These are phyloP conservation scores for Litchi chinensis DNA, from an alignment of 345 rosid species.

Conservation along the genomic window DNA sequence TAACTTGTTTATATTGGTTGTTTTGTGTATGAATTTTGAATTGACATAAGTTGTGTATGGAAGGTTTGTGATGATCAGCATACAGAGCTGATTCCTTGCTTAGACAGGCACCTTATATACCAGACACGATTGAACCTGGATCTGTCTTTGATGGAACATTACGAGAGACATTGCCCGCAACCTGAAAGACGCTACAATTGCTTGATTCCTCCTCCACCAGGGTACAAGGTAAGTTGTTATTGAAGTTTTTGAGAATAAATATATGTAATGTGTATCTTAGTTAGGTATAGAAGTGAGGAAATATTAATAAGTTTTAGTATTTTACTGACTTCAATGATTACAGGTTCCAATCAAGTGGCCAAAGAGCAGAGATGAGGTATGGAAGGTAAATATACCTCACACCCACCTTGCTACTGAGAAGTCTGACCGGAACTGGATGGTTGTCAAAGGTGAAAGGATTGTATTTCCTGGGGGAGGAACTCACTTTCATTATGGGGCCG, in stretches of 20 bases:
- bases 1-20: not conserved
- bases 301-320: not conserved
- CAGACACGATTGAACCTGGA: slow-evolving; percentile 47
- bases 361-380: slow-evolving; percentile 43
- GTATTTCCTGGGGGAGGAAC: slow-evolving; percentile 62
- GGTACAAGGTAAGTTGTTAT: slow-evolving; percentile 30
- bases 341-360: slow-evolving; percentile 50
- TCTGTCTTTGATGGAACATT: slow-evolving; percentile 47
- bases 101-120: slow-evolving; percentile 43
- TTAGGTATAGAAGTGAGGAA: not conserved
- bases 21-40: not conserved
- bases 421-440: slow-evolving; percentile 62
- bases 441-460: slow-evolving; percentile 43
- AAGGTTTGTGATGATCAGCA: slow-evolving; percentile 47
- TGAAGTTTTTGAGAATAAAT: slow-evolving; percentile 22
- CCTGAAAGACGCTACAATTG: slow-evolving; percentile 29
- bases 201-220: slow-evolving; percentile 41
- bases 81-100: slow-evolving; percentile 47
- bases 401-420: slow-evolving; percentile 57
- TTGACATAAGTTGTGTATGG: not conserved
- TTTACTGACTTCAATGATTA: slow-evolving; percentile 20
- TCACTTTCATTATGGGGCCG: slow-evolving; percentile 56
- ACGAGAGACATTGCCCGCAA: slow-evolving; percentile 39
- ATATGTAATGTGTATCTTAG: not conserved
- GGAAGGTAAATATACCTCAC: slow-evolving; percentile 57